These are phyloP conservation scores for Pulveroboletus sp. DNA, from an alignment of 768 basidiomycete species.

Conservation along the genomic window DNA sequence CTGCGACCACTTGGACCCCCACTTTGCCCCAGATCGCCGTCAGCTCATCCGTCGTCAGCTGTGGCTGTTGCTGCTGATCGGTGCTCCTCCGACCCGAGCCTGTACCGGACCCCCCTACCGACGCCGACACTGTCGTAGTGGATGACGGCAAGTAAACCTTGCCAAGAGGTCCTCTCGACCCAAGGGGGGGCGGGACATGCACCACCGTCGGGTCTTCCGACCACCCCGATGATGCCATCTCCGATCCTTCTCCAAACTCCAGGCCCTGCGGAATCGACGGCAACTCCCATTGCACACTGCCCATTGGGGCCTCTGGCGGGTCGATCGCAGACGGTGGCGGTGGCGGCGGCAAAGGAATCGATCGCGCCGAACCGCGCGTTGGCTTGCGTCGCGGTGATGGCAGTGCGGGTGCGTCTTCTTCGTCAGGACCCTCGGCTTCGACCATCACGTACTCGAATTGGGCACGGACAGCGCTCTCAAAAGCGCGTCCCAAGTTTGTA, in stretches of 20 bases:
- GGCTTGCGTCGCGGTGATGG: constrained; percentile 41
- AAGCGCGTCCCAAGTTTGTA: neutral
- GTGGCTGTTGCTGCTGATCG: constrained; percentile 29
- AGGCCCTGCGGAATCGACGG: constrained; percentile 52
- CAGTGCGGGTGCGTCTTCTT: constrained; percentile 19
- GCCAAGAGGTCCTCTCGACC: constrained; percentile 5
- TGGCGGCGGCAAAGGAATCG: constrained; percentile 30
- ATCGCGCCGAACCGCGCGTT: constrained; percentile 22
- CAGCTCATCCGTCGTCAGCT: constrained; percentile 58
- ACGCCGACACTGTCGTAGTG: constrained; percentile 11
- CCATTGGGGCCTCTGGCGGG: constrained; percentile 33
- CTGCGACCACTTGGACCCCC: constrained; percentile 69
- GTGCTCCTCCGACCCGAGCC: constrained; percentile 6
- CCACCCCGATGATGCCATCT: constrained; percentile 54
- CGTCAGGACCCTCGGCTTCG: constrained; percentile 43
- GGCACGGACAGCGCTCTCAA: constrained; percentile 7
- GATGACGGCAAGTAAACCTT: constrained; percentile 5
- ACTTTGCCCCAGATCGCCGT: constrained; percentile 66
- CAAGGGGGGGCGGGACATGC: constrained; percentile 19
- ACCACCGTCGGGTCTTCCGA: constrained; percentile 50
- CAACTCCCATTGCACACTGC: constrained; percentile 58
- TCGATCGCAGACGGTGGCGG: constrained; percentile 36
- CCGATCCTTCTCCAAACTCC: constrained; percentile 45
- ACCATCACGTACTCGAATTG: constrained; percentile 62
- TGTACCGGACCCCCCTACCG: neutral